Base-by-base conservation (phyloP, 2,329 filamentous ascomycete species). In the Nemania abortiva region DNA sequence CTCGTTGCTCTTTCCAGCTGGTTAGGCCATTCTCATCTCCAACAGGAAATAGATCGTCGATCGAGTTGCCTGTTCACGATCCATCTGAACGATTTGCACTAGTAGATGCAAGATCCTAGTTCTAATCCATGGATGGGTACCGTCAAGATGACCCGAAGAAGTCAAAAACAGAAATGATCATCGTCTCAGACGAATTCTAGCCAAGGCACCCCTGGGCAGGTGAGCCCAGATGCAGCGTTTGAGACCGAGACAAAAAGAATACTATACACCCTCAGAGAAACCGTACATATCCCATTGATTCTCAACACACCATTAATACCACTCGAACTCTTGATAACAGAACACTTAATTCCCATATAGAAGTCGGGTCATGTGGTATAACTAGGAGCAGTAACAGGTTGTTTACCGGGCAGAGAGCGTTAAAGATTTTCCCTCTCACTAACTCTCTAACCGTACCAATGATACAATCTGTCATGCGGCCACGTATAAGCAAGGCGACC, bases 41-140 rank as follows among this genome's bases (percentile, higher is more conserved):
- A 42, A 42, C 2, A 18, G 11, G 39, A 18, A 42, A 42, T 18
- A 13, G 39, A 42, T 42, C 39, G 39, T 42, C 39, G 39, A 42
- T 42, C 39, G 39, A 42, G 39, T 42, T 42, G 39, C 39, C 39
- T 42, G 39, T 42, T 42, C 39, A 42, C 39, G 39, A 42, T 42
- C 39, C 39, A 42, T 42, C 39, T 42, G 9, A 15, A 42, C 11
- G 39, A 42, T 42, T 42, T 18, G 39, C 39, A 42, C 39, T 42
- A 42, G 39, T 42, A 42, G 15, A 42, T 42, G 39, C 39, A 42
- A 42, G 39, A 42, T 42, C 39, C 39, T 18, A 42, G 39, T 42
- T 42, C 11, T 42, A 42, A 42, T 42, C 39, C 39, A 42, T 42
- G 39, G 39, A 42, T 42, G 39, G 15, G 39, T 18, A 18, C 39